These are phyloP conservation scores for Phytophthora pseudosyringae DNA, from an alignment of 352 stramenopile species.

Conservation along the genomic window DNA sequence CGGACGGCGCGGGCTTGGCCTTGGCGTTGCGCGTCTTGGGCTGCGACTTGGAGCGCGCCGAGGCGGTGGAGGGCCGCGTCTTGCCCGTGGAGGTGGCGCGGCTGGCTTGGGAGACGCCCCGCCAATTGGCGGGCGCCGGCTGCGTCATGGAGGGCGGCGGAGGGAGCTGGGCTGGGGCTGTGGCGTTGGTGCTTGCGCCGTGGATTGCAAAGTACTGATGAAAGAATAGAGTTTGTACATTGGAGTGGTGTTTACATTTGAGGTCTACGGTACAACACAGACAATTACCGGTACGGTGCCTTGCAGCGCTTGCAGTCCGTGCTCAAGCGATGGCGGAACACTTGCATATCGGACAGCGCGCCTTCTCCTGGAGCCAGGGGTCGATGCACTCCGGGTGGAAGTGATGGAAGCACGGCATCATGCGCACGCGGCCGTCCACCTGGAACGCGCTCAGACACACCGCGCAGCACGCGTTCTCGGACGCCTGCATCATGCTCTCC, in stretches of 20 bases:
- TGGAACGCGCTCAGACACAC: conserved; percentile 72
- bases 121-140: conserved; percentile 44
- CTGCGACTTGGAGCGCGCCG: conserved; percentile 54
- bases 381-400: conserved; percentile 84
- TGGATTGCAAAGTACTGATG: too few species aligned
- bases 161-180: not conserved
- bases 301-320: not conserved
- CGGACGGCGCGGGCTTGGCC: conserved; percentile 23
- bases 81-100: conserved; percentile 23
- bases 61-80: conserved; percentile 7
- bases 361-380: conserved; percentile 74
- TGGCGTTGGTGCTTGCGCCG: not conserved
- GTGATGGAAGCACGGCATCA: conserved; percentile 83
- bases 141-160: conserved; percentile 35
- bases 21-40: conserved; percentile 58
- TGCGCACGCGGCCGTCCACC: conserved; percentile 47
- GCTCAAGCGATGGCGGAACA: conserved; percentile 64
- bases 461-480: conserved; percentile 60
- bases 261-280: conserved; percentile 19
- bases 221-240: conserved; percentile 1
- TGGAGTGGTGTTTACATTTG: conserved; percentile 13
- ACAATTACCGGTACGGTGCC: too few species aligned
- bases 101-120: conserved; percentile 24
- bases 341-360: conserved; percentile 82
- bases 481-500: conserved; percentile 60